A percentile compares a stretch with the other conserved stretches of the same genome.
Evolutionary conservation across 2,329 filamentous ascomycete species (phyloP).

Genomic region (Pseudogymnoascus sp.): DNA sequence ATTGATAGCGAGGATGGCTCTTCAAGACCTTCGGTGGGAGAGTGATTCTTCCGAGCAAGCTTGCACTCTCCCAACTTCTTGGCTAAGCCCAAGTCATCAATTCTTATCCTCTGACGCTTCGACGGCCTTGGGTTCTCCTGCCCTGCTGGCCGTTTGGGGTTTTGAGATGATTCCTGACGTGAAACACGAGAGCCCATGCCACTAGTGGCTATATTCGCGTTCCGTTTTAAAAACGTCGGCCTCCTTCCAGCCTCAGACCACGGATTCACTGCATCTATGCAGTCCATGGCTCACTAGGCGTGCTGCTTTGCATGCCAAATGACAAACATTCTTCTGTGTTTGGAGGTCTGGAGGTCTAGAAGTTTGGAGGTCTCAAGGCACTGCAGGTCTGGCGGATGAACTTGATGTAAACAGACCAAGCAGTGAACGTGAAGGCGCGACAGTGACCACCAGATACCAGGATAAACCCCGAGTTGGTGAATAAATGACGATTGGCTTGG

Average conservation of each 20-base stretch:
- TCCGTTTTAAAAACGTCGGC: not conserved
- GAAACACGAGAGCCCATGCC: not conserved
- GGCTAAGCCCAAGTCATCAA: not conserved
- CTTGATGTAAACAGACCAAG: not conserved
- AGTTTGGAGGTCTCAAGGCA: not conserved
- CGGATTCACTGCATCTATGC: not conserved
- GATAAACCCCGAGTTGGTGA: not conserved
- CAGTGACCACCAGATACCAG: not conserved
- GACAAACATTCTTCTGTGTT: not conserved
- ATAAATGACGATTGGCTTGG: not conserved
- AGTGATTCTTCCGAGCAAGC: not conserved
- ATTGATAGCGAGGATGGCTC: not conserved
- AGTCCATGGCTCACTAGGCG: not conserved
- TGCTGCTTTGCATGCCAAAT: not conserved
- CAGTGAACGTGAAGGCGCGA: not conserved
- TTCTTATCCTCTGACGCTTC: not conserved
- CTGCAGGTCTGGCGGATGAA: not conserved
- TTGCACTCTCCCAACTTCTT: not conserved
- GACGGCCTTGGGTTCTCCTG: not conserved
- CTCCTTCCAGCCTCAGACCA: not conserved
- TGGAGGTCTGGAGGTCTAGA: not conserved
- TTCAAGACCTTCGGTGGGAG: not conserved
- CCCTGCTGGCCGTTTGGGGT: not conserved
- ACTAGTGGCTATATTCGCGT: not conserved
- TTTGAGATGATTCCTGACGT: not conserved